These are phyloP conservation scores for Dendrothele bispora DNA, from an alignment of 768 basidiomycete species.

Conservation along the genomic window DNA sequence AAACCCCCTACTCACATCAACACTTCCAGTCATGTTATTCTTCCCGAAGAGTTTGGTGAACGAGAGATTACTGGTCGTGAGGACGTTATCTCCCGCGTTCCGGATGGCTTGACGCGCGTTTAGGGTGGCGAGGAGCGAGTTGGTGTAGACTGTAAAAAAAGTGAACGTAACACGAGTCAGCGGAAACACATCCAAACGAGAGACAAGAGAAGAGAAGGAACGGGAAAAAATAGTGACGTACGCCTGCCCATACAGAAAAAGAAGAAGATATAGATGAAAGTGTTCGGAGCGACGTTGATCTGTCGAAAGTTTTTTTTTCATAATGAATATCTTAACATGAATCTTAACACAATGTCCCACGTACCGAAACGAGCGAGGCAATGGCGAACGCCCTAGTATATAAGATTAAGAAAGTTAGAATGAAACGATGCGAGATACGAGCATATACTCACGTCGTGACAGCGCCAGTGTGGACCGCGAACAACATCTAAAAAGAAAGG, in stretches of 20 bases:
- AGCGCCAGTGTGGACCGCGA: constrained; percentile 43
- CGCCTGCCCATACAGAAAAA: constrained; percentile 60
- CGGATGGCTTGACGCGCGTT: constrained; percentile 25
- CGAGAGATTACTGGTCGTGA: background rate
- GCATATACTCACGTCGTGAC: constrained; percentile 31
- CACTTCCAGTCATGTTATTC: background rate
- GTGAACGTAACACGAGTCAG: constrained; percentile 24
- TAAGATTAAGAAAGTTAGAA: background rate
- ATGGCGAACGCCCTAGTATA: constrained; percentile 32
- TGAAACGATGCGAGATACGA: background rate
- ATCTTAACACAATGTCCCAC: background rate
- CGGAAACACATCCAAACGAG: no score
- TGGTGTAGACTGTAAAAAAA: constrained; percentile 33
- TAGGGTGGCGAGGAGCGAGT: constrained; percentile 29
- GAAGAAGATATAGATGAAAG: constrained; percentile 59
- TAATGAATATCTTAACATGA: constrained; percentile 1
- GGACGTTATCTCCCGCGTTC: background rate
- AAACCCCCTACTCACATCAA: background rate
- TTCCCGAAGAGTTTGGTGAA: background rate
- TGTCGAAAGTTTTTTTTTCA: constrained; percentile 18
- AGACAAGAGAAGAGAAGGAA: no score
- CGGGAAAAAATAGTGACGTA: constrained; percentile 37
- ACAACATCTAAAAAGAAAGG: constrained; percentile 43
- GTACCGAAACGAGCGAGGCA: constrained; percentile 51
- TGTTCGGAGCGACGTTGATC: constrained; percentile 46